Evolutionary conservation across 768 basidiomycete species (phyloP), one percentile per base, ranked within the genome.

Genomic region (Hortiboletus flavorubellus): DNA sequence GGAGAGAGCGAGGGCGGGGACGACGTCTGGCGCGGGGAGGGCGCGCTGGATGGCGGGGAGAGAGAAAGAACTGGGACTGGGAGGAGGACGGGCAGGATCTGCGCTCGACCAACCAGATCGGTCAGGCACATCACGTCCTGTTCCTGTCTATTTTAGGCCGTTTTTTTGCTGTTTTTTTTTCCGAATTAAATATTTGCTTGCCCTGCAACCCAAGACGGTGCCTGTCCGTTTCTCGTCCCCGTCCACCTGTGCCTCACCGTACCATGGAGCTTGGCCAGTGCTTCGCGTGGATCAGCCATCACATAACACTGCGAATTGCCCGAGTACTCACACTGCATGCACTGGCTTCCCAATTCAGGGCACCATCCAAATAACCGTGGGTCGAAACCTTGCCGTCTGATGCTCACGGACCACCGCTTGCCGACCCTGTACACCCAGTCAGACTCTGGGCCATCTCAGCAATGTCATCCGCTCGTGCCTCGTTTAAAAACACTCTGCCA

Each of bases 1-100:
- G 16, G 11, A 12, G 34, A 12, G 38, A 6, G 38, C n/a, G 38
- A 12, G 15, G 46, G 46, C 26, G 58, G 4, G 33, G 41, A 8
- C 42, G 43, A 55, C 37, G 67, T 18, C 51, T 30, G 34, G 45
- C 43, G 43, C 42, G 63, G 43, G 46, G 44, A 21, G 56, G 26
- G 42, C 26, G 49, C 10, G 43, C 40, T 33, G 33, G 26, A 52
- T 15, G 54, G 41, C 42, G 52, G 56, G 54, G 56, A 64, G 65
- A 40, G 66, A 58, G 65, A 65, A 58, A 59, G 66, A 58, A 59
- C 55, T 54, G 59, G 59, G 56, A 60, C 51, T 72, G 68, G 59
- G 68, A 69, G 69, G 60, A 70, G 60, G 59, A 54, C 65, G 62
- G 61, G 65, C 66, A 70, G 71, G 71, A 72, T 71, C 69, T 58